Percentiles rank a stretch among this genome's conserved stretches.
Evolutionary conservation across 2,329 filamentous ascomycete species (phyloP).

Genomic region (Celoporthe dispersa): DNA sequence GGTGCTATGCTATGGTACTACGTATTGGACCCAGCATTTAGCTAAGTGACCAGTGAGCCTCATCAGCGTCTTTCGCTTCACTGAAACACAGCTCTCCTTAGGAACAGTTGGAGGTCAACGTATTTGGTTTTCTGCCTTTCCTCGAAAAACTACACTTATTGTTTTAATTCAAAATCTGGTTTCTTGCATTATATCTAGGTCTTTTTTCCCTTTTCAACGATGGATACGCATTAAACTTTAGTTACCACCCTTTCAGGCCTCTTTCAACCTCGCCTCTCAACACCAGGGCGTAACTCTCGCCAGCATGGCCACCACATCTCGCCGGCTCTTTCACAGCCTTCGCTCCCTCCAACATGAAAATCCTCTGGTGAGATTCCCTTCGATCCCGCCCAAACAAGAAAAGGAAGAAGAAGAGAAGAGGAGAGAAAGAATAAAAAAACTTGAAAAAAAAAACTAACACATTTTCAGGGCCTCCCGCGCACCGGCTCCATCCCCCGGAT

Average conservation of each 20-base stretch:
- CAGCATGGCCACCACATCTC: slow-evolving; percentile 24
- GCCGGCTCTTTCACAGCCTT: slow-evolving; percentile 55
- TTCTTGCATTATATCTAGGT: neutral
- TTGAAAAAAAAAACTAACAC: neutral
- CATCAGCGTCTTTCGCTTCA: neutral
- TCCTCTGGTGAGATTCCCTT: slow-evolving; percentile 66
- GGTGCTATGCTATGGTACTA: neutral
- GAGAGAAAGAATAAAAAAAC: no score
- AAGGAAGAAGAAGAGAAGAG: no score
- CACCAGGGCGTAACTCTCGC: neutral
- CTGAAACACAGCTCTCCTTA: neutral
- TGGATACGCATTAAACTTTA: neutral
- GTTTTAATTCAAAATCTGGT: neutral
- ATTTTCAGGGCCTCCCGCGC: slow-evolving; percentile 76
- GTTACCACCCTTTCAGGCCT: neutral
- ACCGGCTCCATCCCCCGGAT: slow-evolving; percentile 75
- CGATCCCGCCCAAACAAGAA: no score
- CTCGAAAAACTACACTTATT: neutral
- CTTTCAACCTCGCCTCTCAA: neutral
- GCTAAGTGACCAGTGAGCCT: neutral
- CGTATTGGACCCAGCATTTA: neutral
- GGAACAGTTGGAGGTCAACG: neutral
- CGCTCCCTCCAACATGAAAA: slow-evolving; percentile 76
- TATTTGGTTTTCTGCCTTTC: neutral
- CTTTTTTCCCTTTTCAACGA: neutral